These are phyloP conservation scores for Heliocybe sulcata DNA, from an alignment of 1,284 basidiomycete genomes.

Conservation along the genomic window DNA sequence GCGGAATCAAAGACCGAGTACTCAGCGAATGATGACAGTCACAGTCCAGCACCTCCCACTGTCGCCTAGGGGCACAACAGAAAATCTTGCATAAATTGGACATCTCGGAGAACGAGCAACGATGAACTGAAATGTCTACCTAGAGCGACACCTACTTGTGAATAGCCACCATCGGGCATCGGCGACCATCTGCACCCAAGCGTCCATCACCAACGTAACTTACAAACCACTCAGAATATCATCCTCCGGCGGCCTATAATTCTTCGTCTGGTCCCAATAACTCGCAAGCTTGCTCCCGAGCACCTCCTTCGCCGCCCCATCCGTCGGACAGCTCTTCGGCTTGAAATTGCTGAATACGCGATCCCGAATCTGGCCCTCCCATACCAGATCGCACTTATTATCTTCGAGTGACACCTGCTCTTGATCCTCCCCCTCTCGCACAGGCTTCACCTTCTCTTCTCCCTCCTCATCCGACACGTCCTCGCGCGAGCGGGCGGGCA, in stretches of 20 bases:
- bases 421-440: slow-evolving; percentile 19
- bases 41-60: no score
- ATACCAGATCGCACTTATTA: slow-evolving; percentile 88
- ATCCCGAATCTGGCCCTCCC: slow-evolving; percentile 88
- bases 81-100: no score
- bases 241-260: slow-evolving; percentile 74
- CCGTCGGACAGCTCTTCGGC: slow-evolving; percentile 81
- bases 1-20: no score
- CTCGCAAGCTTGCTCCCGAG: slow-evolving; percentile 79
- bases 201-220: neutral
- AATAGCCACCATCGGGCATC: no score
- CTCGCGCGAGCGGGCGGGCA: slow-evolving; percentile 76
- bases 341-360: slow-evolving; percentile 78
- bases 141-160: no score
- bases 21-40: no score
- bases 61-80: no score
- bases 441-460: slow-evolving; percentile 20
- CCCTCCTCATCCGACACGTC: slow-evolving; percentile 46
- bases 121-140: no score
- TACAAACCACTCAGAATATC: slow-evolving; percentile 44
- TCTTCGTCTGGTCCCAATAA: slow-evolving; percentile 94
- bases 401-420: slow-evolving; percentile 57
- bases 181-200: no score
- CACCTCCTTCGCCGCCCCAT: slow-evolving; percentile 78
- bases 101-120: no score